These are phyloP conservation scores for Ceriops decandra DNA, from an alignment of 345 rosid species.

Conservation along the genomic window DNA sequence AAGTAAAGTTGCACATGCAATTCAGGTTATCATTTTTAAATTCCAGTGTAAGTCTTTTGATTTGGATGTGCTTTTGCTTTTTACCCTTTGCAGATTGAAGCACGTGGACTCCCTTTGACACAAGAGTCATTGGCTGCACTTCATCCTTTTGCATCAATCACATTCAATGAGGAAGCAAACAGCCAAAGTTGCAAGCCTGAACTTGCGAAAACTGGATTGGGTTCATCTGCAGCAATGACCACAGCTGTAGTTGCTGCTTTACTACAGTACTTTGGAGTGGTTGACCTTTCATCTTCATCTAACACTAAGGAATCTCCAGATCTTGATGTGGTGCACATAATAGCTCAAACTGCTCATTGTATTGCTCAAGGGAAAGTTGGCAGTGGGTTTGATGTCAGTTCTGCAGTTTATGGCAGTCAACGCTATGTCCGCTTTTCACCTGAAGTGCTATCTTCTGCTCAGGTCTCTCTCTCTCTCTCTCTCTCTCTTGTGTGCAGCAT, in stretches of 20 bases:
- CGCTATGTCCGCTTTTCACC: conserved; percentile 94
- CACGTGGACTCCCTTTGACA: conserved; percentile 74
- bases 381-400: conserved; percentile 97
- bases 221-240: conserved; percentile 99
- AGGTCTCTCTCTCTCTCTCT: conserved; percentile 46
- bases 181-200: conserved; percentile 77
- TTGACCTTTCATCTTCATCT: conserved; percentile 53
- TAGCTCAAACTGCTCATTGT: conserved; percentile 94
- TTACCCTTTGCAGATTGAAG: conserved; percentile 60
- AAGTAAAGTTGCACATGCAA: not conserved
- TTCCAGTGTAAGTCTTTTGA: not conserved
- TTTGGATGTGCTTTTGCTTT: conserved; percentile 20
- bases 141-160: conserved; percentile 79
- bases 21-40: not conserved
- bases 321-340: conserved; percentile 74
- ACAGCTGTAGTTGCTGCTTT: conserved; percentile 89
- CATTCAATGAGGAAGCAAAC: conserved; percentile 64
- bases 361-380: conserved; percentile 98
- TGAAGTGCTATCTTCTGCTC: conserved; percentile 73
- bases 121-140: conserved; percentile 72
- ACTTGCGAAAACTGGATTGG: conserved; percentile 98
- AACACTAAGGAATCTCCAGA: conserved; percentile 38
- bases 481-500: not conserved
- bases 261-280: conserved; percentile 82
- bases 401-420: conserved; percentile 97